Conservation (phyloP, 345 rosid genomes). For the Salix brachista region DNA sequence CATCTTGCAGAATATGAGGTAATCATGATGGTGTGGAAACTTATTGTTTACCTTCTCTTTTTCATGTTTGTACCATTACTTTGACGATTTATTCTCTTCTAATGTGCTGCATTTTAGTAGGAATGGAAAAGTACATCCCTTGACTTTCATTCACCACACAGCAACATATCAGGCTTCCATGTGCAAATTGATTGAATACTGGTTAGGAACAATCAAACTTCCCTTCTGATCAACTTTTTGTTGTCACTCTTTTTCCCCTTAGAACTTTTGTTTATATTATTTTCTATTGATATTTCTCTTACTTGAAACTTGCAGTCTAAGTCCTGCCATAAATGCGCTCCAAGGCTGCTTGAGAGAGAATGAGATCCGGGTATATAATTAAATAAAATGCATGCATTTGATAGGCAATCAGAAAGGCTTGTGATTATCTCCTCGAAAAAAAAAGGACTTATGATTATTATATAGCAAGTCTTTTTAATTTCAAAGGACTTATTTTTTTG, state of each 20-base stretch:
- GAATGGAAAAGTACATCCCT: conserved; percentile 80
- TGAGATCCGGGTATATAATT: conserved; percentile 63
- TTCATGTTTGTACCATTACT: neutral
- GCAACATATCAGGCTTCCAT: conserved; percentile 93
- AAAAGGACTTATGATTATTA: neutral
- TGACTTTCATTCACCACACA: conserved; percentile 83
- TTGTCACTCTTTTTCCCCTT: conserved; percentile 7
- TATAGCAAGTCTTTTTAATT: neutral
- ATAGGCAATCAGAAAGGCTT: conserved; percentile 1
- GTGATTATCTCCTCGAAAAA: too few relatives aligned
- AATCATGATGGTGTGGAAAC: conserved; percentile 4
- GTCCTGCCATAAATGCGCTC: conserved; percentile 85
- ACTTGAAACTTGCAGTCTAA: conserved; percentile 49
- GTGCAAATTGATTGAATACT: conserved; percentile 93
- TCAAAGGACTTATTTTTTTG: neutral
- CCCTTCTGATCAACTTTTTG: neutral
- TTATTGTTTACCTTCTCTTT: neutral
- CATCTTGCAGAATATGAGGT: conserved; percentile 68
- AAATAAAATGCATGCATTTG: neutral
- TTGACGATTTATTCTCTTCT: conserved; percentile 2
- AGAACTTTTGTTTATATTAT: conserved; percentile 6
- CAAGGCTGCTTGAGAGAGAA: conserved; percentile 84
- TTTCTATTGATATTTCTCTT: neutral
- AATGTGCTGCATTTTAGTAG: conserved; percentile 34
- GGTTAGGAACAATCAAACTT: conserved; percentile 45